Evolutionary conservation across 208 protist genomes (phyloP).

Genomic region (Jaenimonas drosophilae): DNA sequence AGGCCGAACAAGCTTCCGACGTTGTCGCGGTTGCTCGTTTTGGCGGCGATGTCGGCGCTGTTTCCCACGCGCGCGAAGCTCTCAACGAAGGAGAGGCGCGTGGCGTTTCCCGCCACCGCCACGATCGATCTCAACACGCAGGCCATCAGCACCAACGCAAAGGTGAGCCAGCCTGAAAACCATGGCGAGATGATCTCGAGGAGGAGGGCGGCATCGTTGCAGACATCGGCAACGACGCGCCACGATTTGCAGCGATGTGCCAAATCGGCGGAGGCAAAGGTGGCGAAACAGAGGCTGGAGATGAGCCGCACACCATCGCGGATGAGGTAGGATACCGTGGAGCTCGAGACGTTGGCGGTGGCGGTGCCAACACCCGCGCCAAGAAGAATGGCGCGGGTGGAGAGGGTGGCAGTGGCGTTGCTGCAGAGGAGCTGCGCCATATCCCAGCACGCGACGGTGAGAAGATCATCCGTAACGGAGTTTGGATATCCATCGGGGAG

Average conservation of each 20-base stretch:
- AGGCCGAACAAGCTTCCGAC: slow-evolving; percentile 27
- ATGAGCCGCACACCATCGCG: slow-evolving; percentile 42
- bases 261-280: slow-evolving; percentile 15
- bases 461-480: slow-evolving; percentile 40
- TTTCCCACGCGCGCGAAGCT: slow-evolving; percentile 52
- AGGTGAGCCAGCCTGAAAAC: slow-evolving; percentile 9
- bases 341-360: slow-evolving; percentile 23
- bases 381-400: slow-evolving; percentile 38
- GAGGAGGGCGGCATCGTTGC: slow-evolving; percentile 25
- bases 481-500: slow-evolving; percentile 50
- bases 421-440: slow-evolving; percentile 22
- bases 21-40: slow-evolving; percentile 39
- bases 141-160: slow-evolving; percentile 19
- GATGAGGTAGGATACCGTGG: slow-evolving; percentile 41
- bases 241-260: slow-evolving; percentile 50
- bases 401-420: slow-evolving; percentile 22
- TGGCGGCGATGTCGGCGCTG: slow-evolving; percentile 39
- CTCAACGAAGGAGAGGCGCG: slow-evolving; percentile 30
- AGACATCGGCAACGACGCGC: slow-evolving; percentile 43
- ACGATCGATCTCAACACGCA: slow-evolving; percentile 24
- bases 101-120: slow-evolving; percentile 26
- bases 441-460: slow-evolving; percentile 20
- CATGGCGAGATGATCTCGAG: slow-evolving; percentile 31
- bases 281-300: slow-evolving; percentile 34
- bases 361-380: slow-evolving; percentile 33